Conservation (phyloP, 306 rosid genomes). For the Luffa aegyptiaca region DNA sequence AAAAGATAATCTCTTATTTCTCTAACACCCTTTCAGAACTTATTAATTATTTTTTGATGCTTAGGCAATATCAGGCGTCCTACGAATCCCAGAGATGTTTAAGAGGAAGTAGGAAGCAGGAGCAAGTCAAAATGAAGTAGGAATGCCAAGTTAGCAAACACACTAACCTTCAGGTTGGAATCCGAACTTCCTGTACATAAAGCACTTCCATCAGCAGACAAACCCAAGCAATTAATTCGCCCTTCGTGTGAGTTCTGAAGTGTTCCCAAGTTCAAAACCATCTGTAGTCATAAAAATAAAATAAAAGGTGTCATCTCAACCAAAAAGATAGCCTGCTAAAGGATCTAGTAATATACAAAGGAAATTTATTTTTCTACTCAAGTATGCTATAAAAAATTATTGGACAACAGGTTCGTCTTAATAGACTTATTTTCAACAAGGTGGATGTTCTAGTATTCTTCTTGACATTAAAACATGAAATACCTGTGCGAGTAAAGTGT, state of each 20-base stretch:
- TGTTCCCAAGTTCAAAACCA: slow-evolving; percentile 88
- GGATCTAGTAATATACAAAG: not conserved
- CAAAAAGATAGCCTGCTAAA: not conserved
- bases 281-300: slow-evolving; percentile 27
- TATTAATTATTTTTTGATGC: not conserved
- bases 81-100: not conserved
- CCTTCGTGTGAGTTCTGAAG: slow-evolving; percentile 74
- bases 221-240: slow-evolving; percentile 78
- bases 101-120: not conserved
- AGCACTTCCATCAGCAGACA: slow-evolving; percentile 99
- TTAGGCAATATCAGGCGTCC: not conserved
- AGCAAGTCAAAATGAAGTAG: not conserved
- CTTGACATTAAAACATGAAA: not conserved
- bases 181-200: slow-evolving; percentile 98
- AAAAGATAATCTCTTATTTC: not conserved
- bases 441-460: not conserved
- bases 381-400: not conserved
- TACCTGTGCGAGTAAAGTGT: slow-evolving; percentile 87
- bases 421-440: not conserved
- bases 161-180: slow-evolving; percentile 82
- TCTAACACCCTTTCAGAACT: not conserved
- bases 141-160: slow-evolving; percentile 8
- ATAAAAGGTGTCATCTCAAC: not conserved
- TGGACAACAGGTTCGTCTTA: not conserved
- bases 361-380: not conserved